phyloP scores from a whole-genome alignment of 306 rosid species.

The Gastrolobium bilobum region DNA sequence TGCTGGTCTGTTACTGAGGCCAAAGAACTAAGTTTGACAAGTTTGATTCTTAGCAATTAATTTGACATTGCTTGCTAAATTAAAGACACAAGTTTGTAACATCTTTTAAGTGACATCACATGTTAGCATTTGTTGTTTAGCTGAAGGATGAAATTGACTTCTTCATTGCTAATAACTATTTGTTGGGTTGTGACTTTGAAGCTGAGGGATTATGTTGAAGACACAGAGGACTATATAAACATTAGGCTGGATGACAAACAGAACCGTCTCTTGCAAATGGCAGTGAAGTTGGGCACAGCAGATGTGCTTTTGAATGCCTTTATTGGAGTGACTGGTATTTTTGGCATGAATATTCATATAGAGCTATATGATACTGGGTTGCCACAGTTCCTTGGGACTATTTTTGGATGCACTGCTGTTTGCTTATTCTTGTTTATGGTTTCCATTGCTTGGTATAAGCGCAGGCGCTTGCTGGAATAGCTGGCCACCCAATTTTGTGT shows the following conservation, averaged over 20 bases:
- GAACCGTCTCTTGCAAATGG: constrained; percentile 84
- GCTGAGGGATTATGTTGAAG: constrained; percentile 87
- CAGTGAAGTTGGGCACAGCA: constrained; percentile 79
- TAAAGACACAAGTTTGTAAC: too few species aligned
- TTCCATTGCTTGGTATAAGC: constrained; percentile 82
- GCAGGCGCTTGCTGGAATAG: constrained; percentile 73
- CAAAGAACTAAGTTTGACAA: too few species aligned
- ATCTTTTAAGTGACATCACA: not conserved
- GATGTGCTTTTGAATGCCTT: constrained; percentile 67
- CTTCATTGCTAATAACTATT: not conserved
- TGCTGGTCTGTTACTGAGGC: not conserved
- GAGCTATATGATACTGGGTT: constrained; percentile 59
- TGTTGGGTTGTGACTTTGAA: constrained; percentile 44
- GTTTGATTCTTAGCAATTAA: too few species aligned
- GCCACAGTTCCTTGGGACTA: constrained; percentile 56
- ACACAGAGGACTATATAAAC: constrained; percentile 93
- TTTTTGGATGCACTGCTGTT: constrained; percentile 61
- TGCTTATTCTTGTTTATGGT: constrained; percentile 60
- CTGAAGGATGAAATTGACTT: too few species aligned
- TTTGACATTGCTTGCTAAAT: too few species aligned
- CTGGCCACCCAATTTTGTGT: not conserved
- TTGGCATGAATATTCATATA: constrained; percentile 76
- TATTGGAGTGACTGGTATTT: constrained; percentile 70
- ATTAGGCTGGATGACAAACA: constrained; percentile 92
- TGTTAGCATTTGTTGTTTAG: not conserved